Conservation (phyloP, 106 monocot species). For the Amphibolis antarctica region DNA sequence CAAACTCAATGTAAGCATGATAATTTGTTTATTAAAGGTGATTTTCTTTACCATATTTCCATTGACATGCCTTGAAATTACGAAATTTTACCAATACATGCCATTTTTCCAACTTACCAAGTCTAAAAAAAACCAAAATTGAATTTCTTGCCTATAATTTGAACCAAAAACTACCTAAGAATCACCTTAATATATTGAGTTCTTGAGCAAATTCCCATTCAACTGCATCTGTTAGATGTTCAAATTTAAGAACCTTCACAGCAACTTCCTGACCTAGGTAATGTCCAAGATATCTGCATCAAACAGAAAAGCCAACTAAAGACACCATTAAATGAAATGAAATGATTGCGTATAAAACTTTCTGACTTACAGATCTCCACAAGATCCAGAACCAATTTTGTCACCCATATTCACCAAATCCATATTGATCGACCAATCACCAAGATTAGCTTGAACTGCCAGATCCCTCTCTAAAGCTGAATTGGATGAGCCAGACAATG, state of each 20-base stretch:
- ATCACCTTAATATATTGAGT: slow-evolving; percentile 67
- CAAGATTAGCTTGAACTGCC: slow-evolving; percentile 30
- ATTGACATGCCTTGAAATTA: too few relatives aligned
- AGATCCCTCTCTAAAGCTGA: slow-evolving; percentile 26
- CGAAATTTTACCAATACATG: too few relatives aligned
- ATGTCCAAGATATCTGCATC: slow-evolving; percentile 61
- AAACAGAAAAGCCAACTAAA: not conserved
- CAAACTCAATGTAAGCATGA: too few relatives aligned
- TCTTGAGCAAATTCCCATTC: slow-evolving; percentile 67
- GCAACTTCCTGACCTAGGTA: slow-evolving; percentile 85
- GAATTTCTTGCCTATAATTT: too few relatives aligned
- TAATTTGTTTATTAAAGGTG: too few relatives aligned
- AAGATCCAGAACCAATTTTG: slow-evolving; percentile 72
- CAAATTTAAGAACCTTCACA: slow-evolving; percentile 65
- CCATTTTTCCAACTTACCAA: too few relatives aligned
- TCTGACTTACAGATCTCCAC: slow-evolving; percentile 63
- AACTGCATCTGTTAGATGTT: slow-evolving; percentile 46
- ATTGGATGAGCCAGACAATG: slow-evolving; percentile 41
- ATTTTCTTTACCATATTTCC: too few relatives aligned
- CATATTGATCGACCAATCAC: slow-evolving; percentile 52
- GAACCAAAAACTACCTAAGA: too few relatives aligned
- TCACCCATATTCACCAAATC: slow-evolving; percentile 46
- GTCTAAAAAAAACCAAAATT: too few relatives aligned
- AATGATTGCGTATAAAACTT: not conserved
- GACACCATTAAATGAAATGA: not conserved